These are phyloP conservation scores for Dorcoceras hygrometricum DNA, from an alignment of 257 asterid species.

Conservation along the genomic window DNA sequence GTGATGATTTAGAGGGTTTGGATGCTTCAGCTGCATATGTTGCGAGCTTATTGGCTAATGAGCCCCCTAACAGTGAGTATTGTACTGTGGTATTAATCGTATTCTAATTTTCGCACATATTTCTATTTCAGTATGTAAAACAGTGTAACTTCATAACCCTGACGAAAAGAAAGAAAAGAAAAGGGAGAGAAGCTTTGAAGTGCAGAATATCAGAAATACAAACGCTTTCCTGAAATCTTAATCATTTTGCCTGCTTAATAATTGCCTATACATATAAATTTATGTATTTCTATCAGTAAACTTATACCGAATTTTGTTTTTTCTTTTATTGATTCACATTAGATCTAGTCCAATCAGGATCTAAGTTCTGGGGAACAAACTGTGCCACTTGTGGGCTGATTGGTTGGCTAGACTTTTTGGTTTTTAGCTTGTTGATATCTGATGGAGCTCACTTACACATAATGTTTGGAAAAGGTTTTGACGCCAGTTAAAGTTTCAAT, in stretches of 20 bases:
- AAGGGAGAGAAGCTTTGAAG: neutral
- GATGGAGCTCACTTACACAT: neutral
- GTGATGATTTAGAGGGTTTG: conserved; percentile 76
- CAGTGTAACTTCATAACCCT: neutral
- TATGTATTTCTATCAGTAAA: conserved; percentile 1
- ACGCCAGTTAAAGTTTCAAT: neutral
- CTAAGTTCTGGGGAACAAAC: neutral
- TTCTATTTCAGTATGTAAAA: conserved; percentile 9
- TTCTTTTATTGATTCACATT: neutral
- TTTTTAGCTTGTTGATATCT: neutral
- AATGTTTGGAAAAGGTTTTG: neutral
- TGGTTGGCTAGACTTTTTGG: neutral
- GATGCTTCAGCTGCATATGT: conserved; percentile 86
- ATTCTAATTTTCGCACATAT: conserved; percentile 1
- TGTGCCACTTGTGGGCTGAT: neutral
- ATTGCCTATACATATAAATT: neutral
- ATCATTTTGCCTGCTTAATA: conserved; percentile 8
- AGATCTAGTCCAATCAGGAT: neutral
- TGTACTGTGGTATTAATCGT: neutral
- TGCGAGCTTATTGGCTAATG: conserved; percentile 84
- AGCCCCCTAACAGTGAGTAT: conserved; percentile 73
- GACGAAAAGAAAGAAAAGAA: neutral
- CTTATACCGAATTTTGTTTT: neutral
- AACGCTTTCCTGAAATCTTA: conserved; percentile 13
- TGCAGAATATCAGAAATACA: conserved; percentile 7